phyloP scores from a whole-genome alignment of 139 green algal genomes.

The Ulvella scutata region DNA sequence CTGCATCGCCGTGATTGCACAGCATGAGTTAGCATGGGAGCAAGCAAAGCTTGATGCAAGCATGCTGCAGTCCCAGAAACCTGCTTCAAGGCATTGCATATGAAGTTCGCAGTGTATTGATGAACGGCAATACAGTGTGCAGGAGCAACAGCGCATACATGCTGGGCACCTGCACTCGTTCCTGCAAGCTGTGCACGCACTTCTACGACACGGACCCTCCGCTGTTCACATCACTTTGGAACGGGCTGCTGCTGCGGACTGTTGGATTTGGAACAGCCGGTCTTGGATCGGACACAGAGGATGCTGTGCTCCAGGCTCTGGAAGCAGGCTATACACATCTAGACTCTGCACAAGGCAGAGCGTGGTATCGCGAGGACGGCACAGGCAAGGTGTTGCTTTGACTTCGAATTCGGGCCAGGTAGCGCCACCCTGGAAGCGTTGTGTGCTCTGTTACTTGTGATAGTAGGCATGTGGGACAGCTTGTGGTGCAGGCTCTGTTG shows the following conservation, averaged over 20 bases:
- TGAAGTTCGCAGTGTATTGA: no score
- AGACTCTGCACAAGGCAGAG: conserved; percentile 23
- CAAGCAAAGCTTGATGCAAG: no score
- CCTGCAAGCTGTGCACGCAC: conserved; percentile 1
- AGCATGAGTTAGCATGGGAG: no score
- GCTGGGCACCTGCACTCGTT: neutral
- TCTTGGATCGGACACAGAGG: conserved; percentile 26
- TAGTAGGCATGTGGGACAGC: neutral
- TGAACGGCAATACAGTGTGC: no score
- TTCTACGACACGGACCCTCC: neutral
- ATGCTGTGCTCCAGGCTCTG: conserved; percentile 38
- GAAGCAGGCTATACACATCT: conserved; percentile 13
- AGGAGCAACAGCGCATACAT: conserved; percentile 4
- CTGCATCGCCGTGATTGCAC: no score
- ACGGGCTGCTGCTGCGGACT: conserved; percentile 35
- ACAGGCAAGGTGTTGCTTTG: conserved; percentile 35
- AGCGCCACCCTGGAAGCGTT: neutral
- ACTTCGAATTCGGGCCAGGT: neutral
- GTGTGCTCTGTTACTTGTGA: neutral
- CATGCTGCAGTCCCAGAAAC: no score
- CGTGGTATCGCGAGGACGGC: conserved; percentile 69
- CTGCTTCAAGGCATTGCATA: no score
- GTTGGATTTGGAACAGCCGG: conserved; percentile 72
- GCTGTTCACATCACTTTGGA: conserved; percentile 22
- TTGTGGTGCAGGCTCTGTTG: neutral